Base-by-base conservation (phyloP, 1,284 basidiomycete genomes). In the Farysia itapuensis region DNA sequence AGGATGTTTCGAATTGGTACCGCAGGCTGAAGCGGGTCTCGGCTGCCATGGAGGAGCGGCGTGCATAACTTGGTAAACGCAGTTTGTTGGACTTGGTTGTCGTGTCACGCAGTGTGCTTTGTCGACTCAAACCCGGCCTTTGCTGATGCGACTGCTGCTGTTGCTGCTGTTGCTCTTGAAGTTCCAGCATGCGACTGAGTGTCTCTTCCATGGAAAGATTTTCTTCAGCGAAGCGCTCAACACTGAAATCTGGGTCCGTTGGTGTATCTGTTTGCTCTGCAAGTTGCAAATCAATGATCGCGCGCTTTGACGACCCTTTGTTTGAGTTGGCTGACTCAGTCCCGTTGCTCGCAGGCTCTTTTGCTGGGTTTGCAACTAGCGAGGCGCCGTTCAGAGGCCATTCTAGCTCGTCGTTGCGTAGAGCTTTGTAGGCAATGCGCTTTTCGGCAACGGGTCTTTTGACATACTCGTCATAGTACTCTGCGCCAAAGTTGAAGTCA, bases 381-480 rank as follows among this genome's bases (percentile, higher is more conserved):
- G 9, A 9, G 6, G 9, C 9, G 6, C 39, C 54, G 35, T 37
- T 54, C 23, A 70, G 28, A 2, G 59, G 50, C 64, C 64, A 70
- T 41, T 70, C 61, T 12, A 70, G 56, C 16, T 36, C 35, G 35
- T 70, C 65, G 25, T 26, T 40, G 33, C 28, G 43, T 15, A 70
- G 44, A 18, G 65, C 66, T 36, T 68, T 70, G 49, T 67, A 72
- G 16, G 61, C 67, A 15, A 47, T 44, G 7, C 59, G 42, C 33
- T 65, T 57, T 19, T 65, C 61, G 15, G 43, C 44, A 1, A 52
- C 39, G 5, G 53, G 40, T 14, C 70, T 39, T 35, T 49, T 56
- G 35, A 70, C 57, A 32, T 63, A 67, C 14, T 58, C 46, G 35
- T 72, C 70, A 15, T 32, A 37, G 33, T 72, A 72, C 13, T 54